Conservation (phyloP, 176 grass and related monocot species). For the Sorghum bicolor region DNA sequence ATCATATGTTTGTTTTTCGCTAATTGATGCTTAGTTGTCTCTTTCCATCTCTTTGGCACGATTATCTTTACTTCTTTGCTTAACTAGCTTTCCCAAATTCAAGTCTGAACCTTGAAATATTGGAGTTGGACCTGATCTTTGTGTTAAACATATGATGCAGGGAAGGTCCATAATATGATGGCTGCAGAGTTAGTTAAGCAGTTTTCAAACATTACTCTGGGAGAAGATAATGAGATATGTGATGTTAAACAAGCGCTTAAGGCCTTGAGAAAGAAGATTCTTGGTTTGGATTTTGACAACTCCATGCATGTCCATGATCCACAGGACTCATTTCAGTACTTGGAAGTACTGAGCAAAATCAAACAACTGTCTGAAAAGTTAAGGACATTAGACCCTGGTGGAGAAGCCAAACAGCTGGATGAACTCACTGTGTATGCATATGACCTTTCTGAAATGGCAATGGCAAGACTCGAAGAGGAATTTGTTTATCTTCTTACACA, state of each 20-base stretch:
- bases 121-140: slow-evolving; percentile 31
- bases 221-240: slow-evolving; percentile 40
- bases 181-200: slow-evolving; percentile 40
- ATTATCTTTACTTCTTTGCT: not conserved
- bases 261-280: slow-evolving; percentile 53
- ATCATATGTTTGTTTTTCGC: not conserved
- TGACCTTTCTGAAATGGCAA: slow-evolving; percentile 68
- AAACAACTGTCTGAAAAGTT: slow-evolving; percentile 56
- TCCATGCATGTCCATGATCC: slow-evolving; percentile 58
- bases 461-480: slow-evolving; percentile 85
- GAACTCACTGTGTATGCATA: slow-evolving; percentile 51
- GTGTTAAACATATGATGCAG: slow-evolving; percentile 28
- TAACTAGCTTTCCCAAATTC: not conserved
- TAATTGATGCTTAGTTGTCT: not conserved
- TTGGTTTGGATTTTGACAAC: slow-evolving; percentile 48
- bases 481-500: slow-evolving; percentile 70
- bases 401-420: slow-evolving; percentile 41
- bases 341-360: slow-evolving; percentile 62
- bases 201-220: slow-evolving; percentile 42
- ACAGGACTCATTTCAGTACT: slow-evolving; percentile 64
- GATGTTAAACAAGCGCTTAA: slow-evolving; percentile 42
- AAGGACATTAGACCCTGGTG: slow-evolving; percentile 20
- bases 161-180: slow-evolving; percentile 38
- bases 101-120: not conserved
- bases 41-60: not conserved